Evolutionary conservation across 345 rosid species (phyloP), one percentile per base, ranked within the genome.

Genomic region (Viola odorata): DNA sequence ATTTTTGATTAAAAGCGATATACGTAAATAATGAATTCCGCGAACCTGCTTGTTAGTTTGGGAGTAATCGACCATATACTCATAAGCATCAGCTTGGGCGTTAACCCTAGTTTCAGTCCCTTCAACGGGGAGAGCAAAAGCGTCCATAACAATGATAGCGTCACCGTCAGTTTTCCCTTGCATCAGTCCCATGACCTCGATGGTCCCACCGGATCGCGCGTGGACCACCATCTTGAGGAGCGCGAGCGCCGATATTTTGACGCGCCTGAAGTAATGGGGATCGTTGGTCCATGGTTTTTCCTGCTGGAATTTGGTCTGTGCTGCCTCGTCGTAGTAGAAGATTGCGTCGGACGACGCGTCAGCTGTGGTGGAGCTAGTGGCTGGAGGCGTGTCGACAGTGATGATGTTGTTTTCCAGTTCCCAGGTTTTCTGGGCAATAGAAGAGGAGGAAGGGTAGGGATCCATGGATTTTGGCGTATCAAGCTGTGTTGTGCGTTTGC

Each of bases 121-220:
- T 82, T 95, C 99, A 1, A 95, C 99, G n/a, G 99, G 99, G 71
- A 95, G 78, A 45, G 98, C 99, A 51, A 95, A 95, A 53, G 99
- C 99, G 69, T 95, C 99, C 98, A 95, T 95, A 10, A 95, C 99
- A 47, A 95, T 95, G 63, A 91, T 95, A 10, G 91, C 80, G 53
- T 95, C 99, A 0, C 99, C 99, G 36, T 88, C 98, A 9, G 94
- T 95, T 69, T 95, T 95, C 8, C 99, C 99, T 75, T 95, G 99
- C 99, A 91, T 91, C 41, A 95, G 84, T 0, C 99, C 99, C 99
- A 95, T 95, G 58, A 95, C 91, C 73, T 95, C 99, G 68, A 95
- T 91, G 73, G 89, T 95, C 37, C 99, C 99, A 13, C 99, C 99
- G 36, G 99, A 95, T 71, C 99, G 99, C 36, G 99, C 97, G 81